Base-by-base conservation (phyloP, 1,284 basidiomycete species). In the Macrocystidia cucumis region DNA sequence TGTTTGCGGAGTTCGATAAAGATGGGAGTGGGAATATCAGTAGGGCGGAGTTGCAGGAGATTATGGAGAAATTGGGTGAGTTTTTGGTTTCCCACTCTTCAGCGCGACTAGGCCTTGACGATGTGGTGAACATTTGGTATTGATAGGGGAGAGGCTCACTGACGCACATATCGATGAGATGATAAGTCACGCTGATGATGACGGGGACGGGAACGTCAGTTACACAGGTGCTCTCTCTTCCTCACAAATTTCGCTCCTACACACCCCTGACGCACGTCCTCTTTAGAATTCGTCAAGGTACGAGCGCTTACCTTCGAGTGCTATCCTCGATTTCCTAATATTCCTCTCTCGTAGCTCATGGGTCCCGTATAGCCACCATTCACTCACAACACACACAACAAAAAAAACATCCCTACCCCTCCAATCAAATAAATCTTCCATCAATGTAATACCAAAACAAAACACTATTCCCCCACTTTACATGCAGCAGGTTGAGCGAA, bases 1-100 rank as follows among this genome's bases (percentile, higher is more conserved):
- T 84, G 5, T 87, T 88, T 66, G 73, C 73, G 52, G 72, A 85
- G 29, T 88, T 87, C 48, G 83, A 86, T 55, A 78, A 77, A 58
- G 83, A 87, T 50, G 74, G 74, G n/a, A 86, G 83, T 46, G 83
- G 83, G 18, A 80, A 69, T 52, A 85, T 87, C 54, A 73, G 67
- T 40, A 74, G 78, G 17, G 69, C 72, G 9, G 84, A 87, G 65
- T 63, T 95, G 57, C 44, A 41, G 36, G 29, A 42, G 12, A 49
- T 55, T 7, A 54, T 55, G 53, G 34, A 37, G 5, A 52, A 35
- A 14, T 31, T 55, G 18, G 53, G 53, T 54, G 29, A 17, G 48
- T 31, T 17, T 11, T 25, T 38, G 28, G n/a, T n/a, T n/a, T n/a
- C n/a, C n/a, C n/a, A n/a, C n/a, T n/a, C n/a, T n/a, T n/a, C n/a